Conservation (phyloP, 371 early-diverging fungal genomes). For the Gilbertella persicaria region DNA sequence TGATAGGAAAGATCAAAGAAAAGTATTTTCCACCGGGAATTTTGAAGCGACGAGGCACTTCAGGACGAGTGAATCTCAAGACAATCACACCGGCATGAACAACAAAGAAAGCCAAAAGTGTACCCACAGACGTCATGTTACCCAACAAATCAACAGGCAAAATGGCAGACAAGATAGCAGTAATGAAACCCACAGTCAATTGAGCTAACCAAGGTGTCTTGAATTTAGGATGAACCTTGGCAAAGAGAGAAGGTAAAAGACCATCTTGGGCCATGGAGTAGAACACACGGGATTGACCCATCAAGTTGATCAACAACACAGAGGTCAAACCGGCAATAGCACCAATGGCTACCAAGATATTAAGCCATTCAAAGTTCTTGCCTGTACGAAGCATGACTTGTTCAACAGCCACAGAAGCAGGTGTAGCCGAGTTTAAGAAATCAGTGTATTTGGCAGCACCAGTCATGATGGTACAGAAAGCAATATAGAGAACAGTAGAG, state of each 20-base stretch:
- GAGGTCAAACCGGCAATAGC: constrained; percentile 81
- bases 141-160: constrained; percentile 83
- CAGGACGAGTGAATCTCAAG: constrained; percentile 74
- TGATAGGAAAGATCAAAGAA: constrained; percentile 56
- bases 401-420: constrained; percentile 70
- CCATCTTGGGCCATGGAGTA: constrained; percentile 89
- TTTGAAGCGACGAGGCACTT: constrained; percentile 73
- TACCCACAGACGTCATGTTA: constrained; percentile 86
- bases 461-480: constrained; percentile 68
- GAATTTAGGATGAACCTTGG: constrained; percentile 63
- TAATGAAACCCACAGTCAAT: constrained; percentile 64
- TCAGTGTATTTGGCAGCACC: constrained; percentile 69
- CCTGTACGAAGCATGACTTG: constrained; percentile 38
- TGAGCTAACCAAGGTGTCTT: constrained; percentile 80
- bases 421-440: constrained; percentile 52
- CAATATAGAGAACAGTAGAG: constrained; percentile 80
- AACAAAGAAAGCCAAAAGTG: constrained; percentile 83
- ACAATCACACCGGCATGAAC: constrained; percentile 79
- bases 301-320: constrained; percentile 72
- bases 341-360: constrained; percentile 71
- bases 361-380: constrained; percentile 64
- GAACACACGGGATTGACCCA: constrained; percentile 89
- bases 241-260: constrained; percentile 71
- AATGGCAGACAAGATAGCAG: constrained; percentile 71
- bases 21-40: constrained; percentile 70